phyloP scores from a whole-genome alignment of 805 yeast genomes.

The Myxozyma lipomycoides region DNA sequence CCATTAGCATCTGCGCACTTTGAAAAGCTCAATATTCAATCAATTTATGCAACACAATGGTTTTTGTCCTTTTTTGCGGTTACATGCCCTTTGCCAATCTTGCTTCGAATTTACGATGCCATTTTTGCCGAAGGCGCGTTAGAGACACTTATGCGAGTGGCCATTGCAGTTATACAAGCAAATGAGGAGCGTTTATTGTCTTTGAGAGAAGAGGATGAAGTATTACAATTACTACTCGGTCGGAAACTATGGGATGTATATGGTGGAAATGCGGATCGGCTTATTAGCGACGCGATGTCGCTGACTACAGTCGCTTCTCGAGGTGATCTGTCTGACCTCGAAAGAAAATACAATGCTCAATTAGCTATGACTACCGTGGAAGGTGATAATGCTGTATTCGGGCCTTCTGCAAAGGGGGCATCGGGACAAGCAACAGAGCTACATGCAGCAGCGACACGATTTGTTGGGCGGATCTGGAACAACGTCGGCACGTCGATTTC shows the following conservation, averaged over 20 bases:
- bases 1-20: constrained; percentile 46
- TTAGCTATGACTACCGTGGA: not conserved
- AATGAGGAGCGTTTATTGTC: constrained; percentile 43
- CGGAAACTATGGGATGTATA: constrained; percentile 44
- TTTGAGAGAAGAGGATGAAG: constrained; percentile 42
- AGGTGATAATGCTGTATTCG: not conserved
- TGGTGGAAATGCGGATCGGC: constrained; percentile 38
- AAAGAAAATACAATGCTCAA: constrained; percentile 6
- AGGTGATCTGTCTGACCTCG: constrained; percentile 21
- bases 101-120: constrained; percentile 49
- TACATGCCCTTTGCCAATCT: constrained; percentile 54
- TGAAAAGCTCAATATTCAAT: constrained; percentile 42
- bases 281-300: constrained; percentile 36
- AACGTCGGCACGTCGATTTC: constrained; percentile 1
- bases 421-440: constrained; percentile 19
- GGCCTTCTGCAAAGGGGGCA: constrained; percentile 9
- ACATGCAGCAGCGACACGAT: constrained; percentile 23
- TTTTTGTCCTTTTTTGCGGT: constrained; percentile 58
- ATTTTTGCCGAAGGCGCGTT: constrained; percentile 53
- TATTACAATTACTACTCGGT: constrained; percentile 43
- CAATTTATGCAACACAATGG: constrained; percentile 59
- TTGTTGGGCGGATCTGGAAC: constrained; percentile 24
- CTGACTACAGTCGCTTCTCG: constrained; percentile 26
- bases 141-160: constrained; percentile 52
- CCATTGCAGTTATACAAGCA: constrained; percentile 49